Base-by-base conservation (phyloP, 371 early-diverging fungal genomes). In the Entomophthora muscae region DNA sequence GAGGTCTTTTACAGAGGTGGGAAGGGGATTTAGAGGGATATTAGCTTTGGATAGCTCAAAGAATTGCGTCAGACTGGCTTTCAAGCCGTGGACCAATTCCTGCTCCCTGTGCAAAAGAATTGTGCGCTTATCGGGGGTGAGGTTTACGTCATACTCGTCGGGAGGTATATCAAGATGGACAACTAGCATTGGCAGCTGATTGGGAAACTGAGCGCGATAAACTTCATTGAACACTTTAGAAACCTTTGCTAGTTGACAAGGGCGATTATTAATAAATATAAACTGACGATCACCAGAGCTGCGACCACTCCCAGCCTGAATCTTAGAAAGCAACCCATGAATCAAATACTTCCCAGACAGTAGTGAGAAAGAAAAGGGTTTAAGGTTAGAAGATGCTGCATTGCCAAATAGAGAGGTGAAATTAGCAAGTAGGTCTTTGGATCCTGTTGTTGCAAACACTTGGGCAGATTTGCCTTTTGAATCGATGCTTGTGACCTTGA, bases 111-210 rank as follows among this genome's bases (percentile, higher is more conserved):
- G 86, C 1, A 97, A 64, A 62, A 91, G 75, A 2, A 95, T 76
- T 0, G 88, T 91, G 33, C 97, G 79, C 69, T 97, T 97, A 69
- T 97, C 92, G 2, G 98, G 98, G 21, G 90, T 91, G 28, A 97
- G 82, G 65, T 97, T 97, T 23, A 93, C 90, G 75, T 97, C 98
- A 69, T 77, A 79, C 13, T 66, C 65, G 60, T 71, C 76, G 3
- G 84, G 75, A 0, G 79, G 73, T 56, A 93, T 64, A 12, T 70
- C 64, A 1, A 96, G 64, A 63, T 87, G 75, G n/a, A 85, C 77
- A 26, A 92, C 75, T 28, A 86, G 65, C n/a, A 90, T 77, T 0
- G 96, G 95, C 63, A 83, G 86, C 66, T 88, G 87, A 26, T 83
- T 77, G 1, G 82, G 69, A 42, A 83, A 79, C 69, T 76, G 83